These are phyloP conservation scores for Camellia lanceoleosa DNA, from an alignment of 148 eudicot genomes.

Conservation along the genomic window DNA sequence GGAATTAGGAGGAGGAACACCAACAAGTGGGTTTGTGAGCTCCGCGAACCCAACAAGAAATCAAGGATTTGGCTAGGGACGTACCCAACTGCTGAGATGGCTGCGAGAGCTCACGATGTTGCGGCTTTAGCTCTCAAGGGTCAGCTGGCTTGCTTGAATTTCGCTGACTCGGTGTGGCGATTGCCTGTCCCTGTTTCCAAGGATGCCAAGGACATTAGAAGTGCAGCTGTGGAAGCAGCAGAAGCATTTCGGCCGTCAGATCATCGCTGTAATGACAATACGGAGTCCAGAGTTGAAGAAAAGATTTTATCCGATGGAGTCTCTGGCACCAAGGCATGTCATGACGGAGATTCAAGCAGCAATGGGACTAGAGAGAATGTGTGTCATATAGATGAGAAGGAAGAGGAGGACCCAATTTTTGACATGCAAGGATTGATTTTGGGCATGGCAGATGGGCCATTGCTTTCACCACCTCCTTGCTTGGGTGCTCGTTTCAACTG, in stretches of 20 bases:
- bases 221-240: slow-evolving; percentile 41
- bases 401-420: slow-evolving; percentile 34
- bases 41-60: slow-evolving; percentile 43
- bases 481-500: neutral
- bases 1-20: slow-evolving; percentile 50
- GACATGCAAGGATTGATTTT: slow-evolving; percentile 34
- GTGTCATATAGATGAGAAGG: slow-evolving; percentile 3
- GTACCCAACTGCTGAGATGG: slow-evolving; percentile 51
- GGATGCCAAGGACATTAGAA: slow-evolving; percentile 22
- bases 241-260: slow-evolving; percentile 29
- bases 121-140: slow-evolving; percentile 36
- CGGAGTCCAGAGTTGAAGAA: too few relatives aligned
- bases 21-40: slow-evolving; percentile 56
- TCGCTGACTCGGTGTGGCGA: slow-evolving; percentile 26
- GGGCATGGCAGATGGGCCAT: slow-evolving; percentile 40
- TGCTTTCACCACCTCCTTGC: slow-evolving; percentile 39
- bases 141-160: slow-evolving; percentile 21
- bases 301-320: neutral
- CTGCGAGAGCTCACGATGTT: slow-evolving; percentile 39
- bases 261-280: too few relatives aligned
- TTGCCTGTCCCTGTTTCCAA: slow-evolving; percentile 23
- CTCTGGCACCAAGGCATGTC: too few relatives aligned
- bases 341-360: slow-evolving; percentile 10
- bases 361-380: neutral
- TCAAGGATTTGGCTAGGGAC: slow-evolving; percentile 61